Percentiles rank a stretch among this genome's conserved stretches.
Evolutionary conservation across 768 basidiomycete species (phyloP).

Genomic region (Hysterangium stoloniferum): DNA sequence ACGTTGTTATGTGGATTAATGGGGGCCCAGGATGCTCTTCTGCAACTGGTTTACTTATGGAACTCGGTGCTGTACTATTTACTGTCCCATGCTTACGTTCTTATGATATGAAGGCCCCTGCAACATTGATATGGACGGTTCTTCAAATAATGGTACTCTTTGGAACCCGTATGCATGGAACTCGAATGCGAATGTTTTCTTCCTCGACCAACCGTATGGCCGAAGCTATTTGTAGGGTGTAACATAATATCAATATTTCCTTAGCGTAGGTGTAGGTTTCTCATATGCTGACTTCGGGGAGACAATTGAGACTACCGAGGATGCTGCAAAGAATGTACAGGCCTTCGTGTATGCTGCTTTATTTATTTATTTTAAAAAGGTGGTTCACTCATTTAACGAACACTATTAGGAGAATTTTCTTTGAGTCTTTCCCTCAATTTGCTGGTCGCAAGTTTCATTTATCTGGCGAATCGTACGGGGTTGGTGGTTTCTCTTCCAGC

Average conservation of each 20-base stretch:
- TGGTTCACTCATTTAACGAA: too few species aligned
- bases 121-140: constrained; percentile 33
- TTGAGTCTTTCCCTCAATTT: constrained; percentile 71
- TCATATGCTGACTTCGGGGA: constrained; percentile 65
- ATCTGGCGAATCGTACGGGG: constrained; percentile 68
- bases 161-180: constrained; percentile 66
- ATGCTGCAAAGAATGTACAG: constrained; percentile 68
- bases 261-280: constrained; percentile 55
- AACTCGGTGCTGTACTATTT: constrained; percentile 33
- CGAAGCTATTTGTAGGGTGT: constrained; percentile 29
- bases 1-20: constrained; percentile 33
- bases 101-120: constrained; percentile 52
- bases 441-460: constrained; percentile 61
- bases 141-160: constrained; percentile 43
- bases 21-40: constrained; percentile 52
- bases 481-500: constrained; percentile 26
- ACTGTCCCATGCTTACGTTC: background rate
- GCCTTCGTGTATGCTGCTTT: constrained; percentile 46
- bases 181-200: constrained; percentile 60
- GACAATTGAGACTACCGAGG: constrained; percentile 66
- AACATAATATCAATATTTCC: background rate
- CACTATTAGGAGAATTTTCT: constrained; percentile 46
- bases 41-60: constrained; percentile 63
- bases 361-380: background rate
- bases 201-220: constrained; percentile 51